Percentiles rank a stretch among this genome's conserved stretches.
phyloP scores from a whole-genome alignment of 345 rosid species.

The Hirschfeldia incana region DNA sequence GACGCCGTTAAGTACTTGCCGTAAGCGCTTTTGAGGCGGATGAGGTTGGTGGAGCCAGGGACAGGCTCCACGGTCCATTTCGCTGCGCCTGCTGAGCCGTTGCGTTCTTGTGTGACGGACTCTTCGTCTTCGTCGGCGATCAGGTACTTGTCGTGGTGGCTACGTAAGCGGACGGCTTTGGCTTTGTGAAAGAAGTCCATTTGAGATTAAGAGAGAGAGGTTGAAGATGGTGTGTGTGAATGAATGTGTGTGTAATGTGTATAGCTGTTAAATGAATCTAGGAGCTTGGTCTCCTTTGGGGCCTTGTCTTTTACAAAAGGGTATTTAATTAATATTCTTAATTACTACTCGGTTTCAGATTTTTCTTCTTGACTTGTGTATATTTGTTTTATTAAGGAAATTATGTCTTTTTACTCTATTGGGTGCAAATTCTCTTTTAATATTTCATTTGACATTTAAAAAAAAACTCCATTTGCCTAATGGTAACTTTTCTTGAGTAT shows the following conservation, averaged over 20 bases:
- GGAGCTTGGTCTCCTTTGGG: conserved; percentile 19
- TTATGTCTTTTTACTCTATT: not conserved
- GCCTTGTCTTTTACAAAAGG: conserved; percentile 23
- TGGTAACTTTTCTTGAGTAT: too few species aligned
- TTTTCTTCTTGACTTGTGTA: not conserved
- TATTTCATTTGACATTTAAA: too few species aligned
- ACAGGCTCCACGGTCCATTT: conserved; percentile 68
- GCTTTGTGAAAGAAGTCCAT: conserved; percentile 85
- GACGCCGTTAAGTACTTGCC: conserved; percentile 84
- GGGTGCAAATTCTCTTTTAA: too few species aligned
- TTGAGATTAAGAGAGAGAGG: conserved; percentile 4
- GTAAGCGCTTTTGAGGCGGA: conserved; percentile 71
- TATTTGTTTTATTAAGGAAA: not conserved
- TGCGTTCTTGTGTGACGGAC: conserved; percentile 63
- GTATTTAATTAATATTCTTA: not conserved
- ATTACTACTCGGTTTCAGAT: not conserved
- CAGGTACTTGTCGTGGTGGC: conserved; percentile 82
- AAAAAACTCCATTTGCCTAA: too few species aligned
- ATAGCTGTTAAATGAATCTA: not conserved
- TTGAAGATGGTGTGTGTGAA: conserved; percentile 18
- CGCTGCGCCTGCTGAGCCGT: conserved; percentile 60
- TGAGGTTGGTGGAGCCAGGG: conserved; percentile 45
- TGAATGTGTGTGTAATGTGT: not conserved
- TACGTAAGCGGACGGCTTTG: conserved; percentile 66
- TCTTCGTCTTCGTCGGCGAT: conserved; percentile 76